A percentile compares a stretch with the other conserved stretches of the same genome.
Conservation (phyloP, 1,284 basidiomycete species). For the Moesziomyces antarcticus region DNA sequence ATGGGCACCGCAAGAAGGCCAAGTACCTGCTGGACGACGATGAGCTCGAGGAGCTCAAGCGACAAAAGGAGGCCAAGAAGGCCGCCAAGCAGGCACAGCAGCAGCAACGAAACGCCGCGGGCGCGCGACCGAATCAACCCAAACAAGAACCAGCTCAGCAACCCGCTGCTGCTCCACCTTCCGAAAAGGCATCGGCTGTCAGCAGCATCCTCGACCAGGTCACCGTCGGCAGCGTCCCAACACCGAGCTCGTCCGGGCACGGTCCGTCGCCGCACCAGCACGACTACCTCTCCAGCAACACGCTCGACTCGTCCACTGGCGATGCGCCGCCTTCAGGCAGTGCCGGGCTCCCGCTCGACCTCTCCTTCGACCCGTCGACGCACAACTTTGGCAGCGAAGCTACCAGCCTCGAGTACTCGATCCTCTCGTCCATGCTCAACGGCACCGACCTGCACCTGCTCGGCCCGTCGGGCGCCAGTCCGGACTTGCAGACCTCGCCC, state of each 20-base stretch:
- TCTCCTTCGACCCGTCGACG: conserved; percentile 74
- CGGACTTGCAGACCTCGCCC: conserved; percentile 48
- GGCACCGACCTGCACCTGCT: conserved; percentile 57
- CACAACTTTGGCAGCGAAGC: conserved; percentile 84
- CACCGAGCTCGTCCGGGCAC: conserved; percentile 38
- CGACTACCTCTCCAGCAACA: conserved; percentile 47
- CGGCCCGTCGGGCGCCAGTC: conserved; percentile 47
- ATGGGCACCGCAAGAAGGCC: conserved; percentile 96
- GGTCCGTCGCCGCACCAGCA: conserved; percentile 44
- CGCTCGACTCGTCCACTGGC: conserved; percentile 28
- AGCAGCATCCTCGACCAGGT: conserved; percentile 43
- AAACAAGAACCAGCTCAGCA: conserved; percentile 21
- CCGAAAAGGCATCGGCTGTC: conserved; percentile 33
- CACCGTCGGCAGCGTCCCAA: conserved; percentile 13
- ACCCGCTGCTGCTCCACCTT: conserved; percentile 10
- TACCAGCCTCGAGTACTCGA: conserved; percentile 89
- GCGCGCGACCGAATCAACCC: conserved; percentile 14
- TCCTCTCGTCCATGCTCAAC: conserved; percentile 84
- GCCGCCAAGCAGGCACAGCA: conserved; percentile 34
- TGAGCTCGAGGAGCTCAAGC: conserved; percentile 57
- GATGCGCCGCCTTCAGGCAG: conserved; percentile 14
- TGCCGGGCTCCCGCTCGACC: conserved; percentile 46
- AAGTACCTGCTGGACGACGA: conserved; percentile 77
- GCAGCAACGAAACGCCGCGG: conserved; percentile 10
- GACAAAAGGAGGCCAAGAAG: conserved; percentile 52